Conservation (phyloP, 2,329 filamentous ascomycete species). For the Cercospora sp. region DNA sequence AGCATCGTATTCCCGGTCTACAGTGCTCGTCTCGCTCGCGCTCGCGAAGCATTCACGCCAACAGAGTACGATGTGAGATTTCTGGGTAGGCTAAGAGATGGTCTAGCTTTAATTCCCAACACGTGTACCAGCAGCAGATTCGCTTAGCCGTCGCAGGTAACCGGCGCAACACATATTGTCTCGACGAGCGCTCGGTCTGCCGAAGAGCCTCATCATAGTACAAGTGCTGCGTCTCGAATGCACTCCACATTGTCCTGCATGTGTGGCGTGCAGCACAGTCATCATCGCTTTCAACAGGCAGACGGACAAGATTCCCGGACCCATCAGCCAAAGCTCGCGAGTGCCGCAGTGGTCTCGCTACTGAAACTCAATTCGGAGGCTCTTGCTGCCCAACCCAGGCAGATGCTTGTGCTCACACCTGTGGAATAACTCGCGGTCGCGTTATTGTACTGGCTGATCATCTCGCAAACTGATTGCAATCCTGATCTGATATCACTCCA, state of each 20-base stretch:
- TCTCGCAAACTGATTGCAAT: background rate
- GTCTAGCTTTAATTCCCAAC: background rate
- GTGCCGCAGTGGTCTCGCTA: background rate
- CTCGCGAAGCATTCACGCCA: background rate
- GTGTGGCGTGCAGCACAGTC: background rate
- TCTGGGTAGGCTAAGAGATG: background rate
- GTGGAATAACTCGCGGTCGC: background rate
- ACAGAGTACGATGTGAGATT: background rate
- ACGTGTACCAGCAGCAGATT: background rate
- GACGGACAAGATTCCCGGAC: background rate
- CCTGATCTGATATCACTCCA: background rate
- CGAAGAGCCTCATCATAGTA: background rate
- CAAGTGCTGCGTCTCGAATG: background rate
- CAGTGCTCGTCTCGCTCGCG: background rate
- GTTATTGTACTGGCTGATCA: background rate
- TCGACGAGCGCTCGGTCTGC: no score
- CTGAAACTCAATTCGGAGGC: background rate
- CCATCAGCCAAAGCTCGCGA: background rate
- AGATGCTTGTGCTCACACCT: background rate
- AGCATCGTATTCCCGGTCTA: background rate
- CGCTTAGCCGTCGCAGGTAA: background rate
- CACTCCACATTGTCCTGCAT: background rate
- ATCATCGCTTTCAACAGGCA: background rate
- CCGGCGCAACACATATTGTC: background rate
- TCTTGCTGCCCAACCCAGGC: slow-evolving; percentile 6